A percentile compares a stretch with the other conserved stretches of the same genome.
phyloP scores from a whole-genome alignment of 495 filamentous ascomycete species.

The Trichodelitschia bisporula region DNA sequence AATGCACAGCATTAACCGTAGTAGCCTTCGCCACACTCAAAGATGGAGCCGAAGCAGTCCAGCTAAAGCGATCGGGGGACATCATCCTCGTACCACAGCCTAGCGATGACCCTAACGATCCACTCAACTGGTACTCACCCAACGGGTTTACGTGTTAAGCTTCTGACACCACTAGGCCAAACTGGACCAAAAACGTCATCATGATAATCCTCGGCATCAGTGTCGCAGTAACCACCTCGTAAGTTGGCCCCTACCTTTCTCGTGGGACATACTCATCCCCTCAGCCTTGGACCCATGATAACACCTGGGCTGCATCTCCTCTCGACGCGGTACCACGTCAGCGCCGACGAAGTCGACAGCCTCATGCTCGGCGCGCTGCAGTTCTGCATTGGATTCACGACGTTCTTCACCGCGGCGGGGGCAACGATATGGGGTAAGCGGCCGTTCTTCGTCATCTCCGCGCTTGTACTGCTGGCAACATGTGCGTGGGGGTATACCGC shows the following conservation, averaged over 20 bases:
- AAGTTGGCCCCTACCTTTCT: no score
- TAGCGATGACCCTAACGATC: neutral
- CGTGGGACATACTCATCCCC: no score
- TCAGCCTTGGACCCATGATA: no score
- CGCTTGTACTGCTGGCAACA: conserved; percentile 9
- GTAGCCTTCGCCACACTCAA: no score
- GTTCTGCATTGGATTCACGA: conserved; percentile 13
- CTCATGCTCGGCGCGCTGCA: conserved; percentile 14
- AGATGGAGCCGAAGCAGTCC: no score
- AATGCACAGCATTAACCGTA: no score
- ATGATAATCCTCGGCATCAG: no score
- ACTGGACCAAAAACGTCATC: conserved; percentile 18
- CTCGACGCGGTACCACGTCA: conserved; percentile 10
- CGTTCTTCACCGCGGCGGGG: conserved; percentile 16
- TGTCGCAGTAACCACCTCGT: no score
- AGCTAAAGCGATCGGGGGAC: neutral
- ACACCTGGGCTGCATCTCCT: conserved; percentile 12
- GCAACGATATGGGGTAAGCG: conserved; percentile 17
- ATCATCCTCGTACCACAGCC: neutral
- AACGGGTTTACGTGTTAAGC: no score
- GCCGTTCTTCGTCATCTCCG: conserved; percentile 16
- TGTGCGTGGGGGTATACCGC: conserved; percentile 15
- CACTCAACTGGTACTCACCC: no score
- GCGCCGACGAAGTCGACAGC: conserved; percentile 11
- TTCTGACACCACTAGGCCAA: neutral